Evolutionary conservation across 139 green algal species (phyloP).

Genomic region (Trebouxia sp.): DNA sequence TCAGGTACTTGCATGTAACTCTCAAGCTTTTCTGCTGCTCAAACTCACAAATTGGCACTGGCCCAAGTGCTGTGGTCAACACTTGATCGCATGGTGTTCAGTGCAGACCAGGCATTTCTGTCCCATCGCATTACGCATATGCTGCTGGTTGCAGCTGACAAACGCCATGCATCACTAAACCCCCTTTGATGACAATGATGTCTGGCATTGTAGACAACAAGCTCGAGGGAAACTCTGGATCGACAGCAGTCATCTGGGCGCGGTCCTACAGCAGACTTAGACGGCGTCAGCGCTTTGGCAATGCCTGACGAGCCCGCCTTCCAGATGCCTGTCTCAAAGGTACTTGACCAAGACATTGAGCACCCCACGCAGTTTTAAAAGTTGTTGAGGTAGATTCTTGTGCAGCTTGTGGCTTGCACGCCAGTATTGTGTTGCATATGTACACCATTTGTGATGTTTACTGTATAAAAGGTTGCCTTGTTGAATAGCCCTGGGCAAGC

Average conservation of each 20-base stretch:
- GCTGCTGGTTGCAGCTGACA: neutral
- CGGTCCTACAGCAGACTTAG: neutral
- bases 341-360: neutral
- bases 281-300: no score
- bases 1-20: neutral
- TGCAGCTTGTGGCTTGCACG: neutral
- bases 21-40: neutral
- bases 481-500: neutral
- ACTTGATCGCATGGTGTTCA: neutral
- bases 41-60: neutral
- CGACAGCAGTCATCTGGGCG: neutral
- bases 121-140: neutral
- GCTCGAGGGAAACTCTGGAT: neutral
- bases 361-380: no score
- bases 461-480: neutral
- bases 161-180: neutral
- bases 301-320: conserved; percentile 10
- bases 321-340: conserved; percentile 14
- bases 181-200: neutral
- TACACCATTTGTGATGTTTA: neutral
- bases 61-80: neutral
- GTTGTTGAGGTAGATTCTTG: neutral
- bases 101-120: neutral
- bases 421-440: neutral
- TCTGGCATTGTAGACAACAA: no score